Conservation (phyloP, 495 filamentous ascomycete species). For the Hyaloscypha variabilis region DNA sequence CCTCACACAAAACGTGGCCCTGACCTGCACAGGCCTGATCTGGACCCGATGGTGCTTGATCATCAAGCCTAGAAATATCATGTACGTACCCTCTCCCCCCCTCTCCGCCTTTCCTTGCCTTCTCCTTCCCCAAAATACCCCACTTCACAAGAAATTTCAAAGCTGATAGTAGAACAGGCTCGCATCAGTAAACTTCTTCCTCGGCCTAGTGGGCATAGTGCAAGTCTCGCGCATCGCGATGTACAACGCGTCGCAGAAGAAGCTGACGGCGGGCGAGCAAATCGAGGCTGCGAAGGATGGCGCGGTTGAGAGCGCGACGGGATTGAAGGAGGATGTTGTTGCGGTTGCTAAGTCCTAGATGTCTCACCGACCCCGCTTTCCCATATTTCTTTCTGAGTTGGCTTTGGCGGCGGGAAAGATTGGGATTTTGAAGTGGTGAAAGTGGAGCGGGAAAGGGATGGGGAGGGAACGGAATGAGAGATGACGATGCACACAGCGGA, state of each 20-base stretch:
- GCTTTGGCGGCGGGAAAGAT: background rate
- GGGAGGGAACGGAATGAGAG: background rate
- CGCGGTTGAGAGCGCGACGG: conserved; percentile 43
- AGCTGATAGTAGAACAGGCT: conserved; percentile 52
- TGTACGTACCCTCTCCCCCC: conserved; percentile 56
- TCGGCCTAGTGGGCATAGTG: conserved; percentile 80
- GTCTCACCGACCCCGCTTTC: too few species aligned
- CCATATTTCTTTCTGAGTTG: background rate
- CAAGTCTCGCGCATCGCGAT: conserved; percentile 77
- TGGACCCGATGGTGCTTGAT: conserved; percentile 99
- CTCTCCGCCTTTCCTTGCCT: conserved; percentile 12
- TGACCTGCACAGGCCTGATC: conserved; percentile 88
- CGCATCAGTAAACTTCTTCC: conserved; percentile 97
- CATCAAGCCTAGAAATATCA: conserved; percentile 88
- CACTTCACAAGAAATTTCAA: background rate
- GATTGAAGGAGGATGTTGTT: conserved; percentile 45
- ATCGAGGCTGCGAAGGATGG: conserved; percentile 42
- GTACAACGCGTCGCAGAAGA: conserved; percentile 66
- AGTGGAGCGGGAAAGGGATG: background rate
- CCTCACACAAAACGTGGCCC: conserved; percentile 84
- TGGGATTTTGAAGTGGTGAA: background rate
- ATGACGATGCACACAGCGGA: background rate
- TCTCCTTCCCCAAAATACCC: background rate
- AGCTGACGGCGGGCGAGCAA: conserved; percentile 36
- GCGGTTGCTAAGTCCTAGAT: conserved; percentile 41